Percentiles rank a stretch among this genome's conserved stretches.
Conservation (phyloP, 441 rosid genomes). For the Gossypium schwendimanii region DNA sequence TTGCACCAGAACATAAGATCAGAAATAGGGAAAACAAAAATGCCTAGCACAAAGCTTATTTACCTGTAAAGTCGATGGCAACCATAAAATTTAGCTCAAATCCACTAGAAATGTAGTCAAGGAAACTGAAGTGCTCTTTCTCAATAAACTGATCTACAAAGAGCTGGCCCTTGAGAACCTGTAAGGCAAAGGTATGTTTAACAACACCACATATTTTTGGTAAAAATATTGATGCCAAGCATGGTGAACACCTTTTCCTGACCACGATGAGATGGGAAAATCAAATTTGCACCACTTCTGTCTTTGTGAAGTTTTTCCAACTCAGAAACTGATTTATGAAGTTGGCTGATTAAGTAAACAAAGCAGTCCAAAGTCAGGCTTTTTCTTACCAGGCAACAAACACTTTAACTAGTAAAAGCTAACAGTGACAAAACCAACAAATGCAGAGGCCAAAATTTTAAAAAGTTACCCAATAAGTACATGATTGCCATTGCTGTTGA, state of each 20-base stretch:
- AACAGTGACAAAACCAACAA: background rate
- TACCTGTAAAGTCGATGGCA: slow-evolving; percentile 86
- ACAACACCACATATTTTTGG: background rate
- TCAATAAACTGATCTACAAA: slow-evolving; percentile 61
- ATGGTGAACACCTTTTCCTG: slow-evolving; percentile 48
- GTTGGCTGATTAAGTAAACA: slow-evolving; percentile 36
- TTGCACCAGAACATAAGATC: background rate
- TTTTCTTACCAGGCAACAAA: background rate
- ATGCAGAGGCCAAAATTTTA: background rate
- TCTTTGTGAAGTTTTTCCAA: slow-evolving; percentile 50
- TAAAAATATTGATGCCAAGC: background rate
- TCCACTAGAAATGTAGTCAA: slow-evolving; percentile 80
- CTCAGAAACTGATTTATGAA: slow-evolving; percentile 62
- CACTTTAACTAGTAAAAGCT: background rate
- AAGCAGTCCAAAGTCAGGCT: slow-evolving; percentile 6
- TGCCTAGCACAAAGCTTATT: background rate
- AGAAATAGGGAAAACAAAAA: background rate
- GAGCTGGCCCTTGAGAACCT: slow-evolving; percentile 67
- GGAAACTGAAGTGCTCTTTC: slow-evolving; percentile 58
- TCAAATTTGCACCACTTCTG: slow-evolving; percentile 39
- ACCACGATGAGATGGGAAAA: slow-evolving; percentile 30
- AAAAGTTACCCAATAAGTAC: slow-evolving; percentile 50
- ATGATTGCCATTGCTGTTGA: slow-evolving; percentile 63
- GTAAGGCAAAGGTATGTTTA: slow-evolving; percentile 17
- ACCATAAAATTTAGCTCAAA: slow-evolving; percentile 85